A percentile compares a stretch with the other conserved stretches of the same genome.
Conservation (phyloP, 108 stramenopile species). For the Pseudonitzschia multistriata region DNA sequence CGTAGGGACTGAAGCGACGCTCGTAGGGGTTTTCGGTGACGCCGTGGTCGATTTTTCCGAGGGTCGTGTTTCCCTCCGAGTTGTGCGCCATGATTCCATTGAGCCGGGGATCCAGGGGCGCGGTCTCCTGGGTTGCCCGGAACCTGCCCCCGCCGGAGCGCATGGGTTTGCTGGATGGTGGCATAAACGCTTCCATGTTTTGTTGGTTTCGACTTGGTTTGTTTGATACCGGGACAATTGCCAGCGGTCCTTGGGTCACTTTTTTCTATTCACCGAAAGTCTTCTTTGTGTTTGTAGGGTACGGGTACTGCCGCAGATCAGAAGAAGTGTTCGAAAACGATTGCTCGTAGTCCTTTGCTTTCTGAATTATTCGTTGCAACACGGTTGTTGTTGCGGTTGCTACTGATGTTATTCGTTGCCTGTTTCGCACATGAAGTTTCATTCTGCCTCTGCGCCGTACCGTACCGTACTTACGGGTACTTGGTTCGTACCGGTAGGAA, state of each 20-base stretch:
- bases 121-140: background rate
- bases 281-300: too few relatives aligned
- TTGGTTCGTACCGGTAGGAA: background rate
- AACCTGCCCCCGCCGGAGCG: constrained; percentile 22
- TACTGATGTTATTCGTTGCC: background rate
- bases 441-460: too few relatives aligned
- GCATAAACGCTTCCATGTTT: constrained; percentile 11
- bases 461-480: background rate
- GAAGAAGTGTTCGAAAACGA: too few relatives aligned
- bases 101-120: constrained; percentile 14
- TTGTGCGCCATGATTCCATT: constrained; percentile 14
- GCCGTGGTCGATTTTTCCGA: constrained; percentile 61
- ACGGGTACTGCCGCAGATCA: too few relatives aligned
- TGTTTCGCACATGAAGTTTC: too few relatives aligned
- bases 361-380: too few relatives aligned
- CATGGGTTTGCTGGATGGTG: constrained; percentile 26
- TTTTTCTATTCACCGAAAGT: too few relatives aligned
- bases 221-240: too few relatives aligned
- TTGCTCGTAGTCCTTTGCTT: too few relatives aligned
- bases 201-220: background rate
- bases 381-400: too few relatives aligned
- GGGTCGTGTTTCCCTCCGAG: constrained; percentile 27
- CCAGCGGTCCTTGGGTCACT: too few relatives aligned
- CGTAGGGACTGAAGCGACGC: constrained; percentile 86
- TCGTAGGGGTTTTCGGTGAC: constrained; percentile 81